phyloP scores from a whole-genome alignment of 306 rosid species.

The Luffa acutangula region DNA sequence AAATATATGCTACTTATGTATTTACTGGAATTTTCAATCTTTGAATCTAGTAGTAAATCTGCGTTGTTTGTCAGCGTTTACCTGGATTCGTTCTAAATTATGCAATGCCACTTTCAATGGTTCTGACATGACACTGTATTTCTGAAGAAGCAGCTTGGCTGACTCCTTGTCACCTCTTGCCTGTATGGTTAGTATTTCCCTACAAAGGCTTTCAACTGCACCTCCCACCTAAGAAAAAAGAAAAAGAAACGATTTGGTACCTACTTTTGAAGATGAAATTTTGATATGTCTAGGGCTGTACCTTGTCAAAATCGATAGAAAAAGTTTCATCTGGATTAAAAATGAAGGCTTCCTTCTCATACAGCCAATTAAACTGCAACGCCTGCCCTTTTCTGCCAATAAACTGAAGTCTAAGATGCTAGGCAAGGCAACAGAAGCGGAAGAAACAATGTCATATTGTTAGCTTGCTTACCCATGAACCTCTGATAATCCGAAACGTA shows the following conservation, averaged over 20 bases:
- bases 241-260: conserved; percentile 1
- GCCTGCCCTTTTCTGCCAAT: conserved; percentile 87
- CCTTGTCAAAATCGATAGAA: conserved; percentile 82
- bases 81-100: conserved; percentile 73
- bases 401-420: conserved; percentile 16
- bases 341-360: conserved; percentile 70
- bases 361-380: conserved; percentile 88
- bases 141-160: conserved; percentile 63
- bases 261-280: conserved; percentile 7
- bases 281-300: conserved; percentile 14
- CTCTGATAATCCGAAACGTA: conserved; percentile 80
- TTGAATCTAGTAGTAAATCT: background rate
- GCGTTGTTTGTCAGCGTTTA: conserved; percentile 1
- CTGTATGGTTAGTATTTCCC: conserved; percentile 83
- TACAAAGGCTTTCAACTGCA: conserved; percentile 78
- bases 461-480: conserved; percentile 84
- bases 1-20: background rate
- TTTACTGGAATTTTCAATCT: background rate
- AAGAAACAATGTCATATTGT: conserved; percentile 15
- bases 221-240: conserved; percentile 51
- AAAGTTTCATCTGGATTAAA: conserved; percentile 43
- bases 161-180: conserved; percentile 87
- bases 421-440: conserved; percentile 13
- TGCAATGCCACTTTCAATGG: conserved; percentile 54
- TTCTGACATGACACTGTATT: conserved; percentile 38